Percentiles rank a stretch among this genome's conserved stretches.
Conservation (phyloP, 805 yeast genomes). For the Diddensiella transvaalensis region DNA sequence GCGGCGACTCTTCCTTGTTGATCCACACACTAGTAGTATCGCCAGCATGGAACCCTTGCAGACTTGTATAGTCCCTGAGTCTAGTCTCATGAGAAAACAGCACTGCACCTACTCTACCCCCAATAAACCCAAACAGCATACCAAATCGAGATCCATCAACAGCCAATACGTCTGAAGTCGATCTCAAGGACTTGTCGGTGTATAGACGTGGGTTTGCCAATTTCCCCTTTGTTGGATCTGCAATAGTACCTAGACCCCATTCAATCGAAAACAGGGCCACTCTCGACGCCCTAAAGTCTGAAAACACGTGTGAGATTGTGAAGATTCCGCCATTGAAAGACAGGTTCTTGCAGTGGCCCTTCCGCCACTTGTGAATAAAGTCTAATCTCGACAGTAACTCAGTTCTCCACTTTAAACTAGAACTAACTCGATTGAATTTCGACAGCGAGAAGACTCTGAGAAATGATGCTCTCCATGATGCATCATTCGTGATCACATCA, state of each 20-base stretch:
- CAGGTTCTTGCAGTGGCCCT: conserved; percentile 24
- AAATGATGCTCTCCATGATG: conserved; percentile 31
- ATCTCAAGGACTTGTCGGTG: conserved; percentile 20
- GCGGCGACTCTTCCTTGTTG: conserved; percentile 21
- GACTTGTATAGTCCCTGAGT: conserved; percentile 23
- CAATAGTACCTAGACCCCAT: conserved; percentile 27
- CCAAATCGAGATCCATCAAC: conserved; percentile 32
- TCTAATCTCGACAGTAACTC: conserved; percentile 28
- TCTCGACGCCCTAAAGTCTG: conserved; percentile 25
- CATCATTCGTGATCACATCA: conserved; percentile 26
- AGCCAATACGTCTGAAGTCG: conserved; percentile 16
- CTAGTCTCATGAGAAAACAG: conserved; percentile 27
- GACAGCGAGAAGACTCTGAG: conserved; percentile 23
- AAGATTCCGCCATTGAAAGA: conserved; percentile 24
- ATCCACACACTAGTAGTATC: conserved; percentile 29
- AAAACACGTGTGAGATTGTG: conserved; percentile 23
- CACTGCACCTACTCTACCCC: conserved; percentile 25
- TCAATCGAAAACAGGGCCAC: conserved; percentile 24
- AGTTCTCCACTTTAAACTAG: conserved; percentile 29
- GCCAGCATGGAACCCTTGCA: conserved; percentile 23
- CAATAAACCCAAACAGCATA: conserved; percentile 27
- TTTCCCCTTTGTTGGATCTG: conserved; percentile 32
- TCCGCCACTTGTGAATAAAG: conserved; percentile 29
- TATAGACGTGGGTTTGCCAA: conserved; percentile 25
- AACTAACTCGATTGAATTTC: conserved; percentile 24